Evolutionary conservation across 176 grass and related monocot genomes (phyloP).

Genomic region (Neostapfia colusana): DNA sequence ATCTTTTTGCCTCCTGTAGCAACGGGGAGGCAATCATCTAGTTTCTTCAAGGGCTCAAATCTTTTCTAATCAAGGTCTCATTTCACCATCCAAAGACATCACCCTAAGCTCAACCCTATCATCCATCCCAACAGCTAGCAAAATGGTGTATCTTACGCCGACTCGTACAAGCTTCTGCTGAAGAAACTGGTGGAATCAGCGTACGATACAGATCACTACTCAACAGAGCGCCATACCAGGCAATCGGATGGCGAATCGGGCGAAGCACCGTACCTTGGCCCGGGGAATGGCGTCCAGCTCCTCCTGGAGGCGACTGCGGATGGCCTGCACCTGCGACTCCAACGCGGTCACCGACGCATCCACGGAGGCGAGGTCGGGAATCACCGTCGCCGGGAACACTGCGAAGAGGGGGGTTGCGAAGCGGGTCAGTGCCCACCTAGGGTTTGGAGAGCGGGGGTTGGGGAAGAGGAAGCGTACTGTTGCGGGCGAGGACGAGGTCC

Average conservation of each 20-base stretch:
- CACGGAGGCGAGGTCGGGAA: conserved; percentile 64
- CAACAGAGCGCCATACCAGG: background rate
- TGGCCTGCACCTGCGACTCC: conserved; percentile 72
- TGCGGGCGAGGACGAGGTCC: conserved; percentile 83
- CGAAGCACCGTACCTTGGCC: conserved; percentile 62
- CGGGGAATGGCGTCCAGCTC: conserved; percentile 83
- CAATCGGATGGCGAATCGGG: background rate
- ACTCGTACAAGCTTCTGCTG: background rate
- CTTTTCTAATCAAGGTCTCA: background rate
- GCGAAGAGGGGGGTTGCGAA: background rate
- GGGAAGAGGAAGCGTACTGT: conserved; percentile 50
- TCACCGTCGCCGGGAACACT: conserved; percentile 69
- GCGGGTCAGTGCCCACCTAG: conserved; percentile 13
- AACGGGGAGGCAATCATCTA: no score
- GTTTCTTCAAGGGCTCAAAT: background rate
- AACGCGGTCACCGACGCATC: conserved; percentile 66
- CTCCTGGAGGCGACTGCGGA: conserved; percentile 68
- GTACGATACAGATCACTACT: background rate
- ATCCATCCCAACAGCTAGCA: background rate
- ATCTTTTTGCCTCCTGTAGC: no score
- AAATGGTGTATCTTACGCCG: background rate
- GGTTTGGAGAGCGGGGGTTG: conserved; percentile 17
- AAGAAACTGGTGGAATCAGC: background rate
- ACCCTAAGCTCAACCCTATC: background rate
- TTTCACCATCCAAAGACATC: background rate